Conservation (phyloP, 106 monocot species). For the Narthecium ossifragum region DNA sequence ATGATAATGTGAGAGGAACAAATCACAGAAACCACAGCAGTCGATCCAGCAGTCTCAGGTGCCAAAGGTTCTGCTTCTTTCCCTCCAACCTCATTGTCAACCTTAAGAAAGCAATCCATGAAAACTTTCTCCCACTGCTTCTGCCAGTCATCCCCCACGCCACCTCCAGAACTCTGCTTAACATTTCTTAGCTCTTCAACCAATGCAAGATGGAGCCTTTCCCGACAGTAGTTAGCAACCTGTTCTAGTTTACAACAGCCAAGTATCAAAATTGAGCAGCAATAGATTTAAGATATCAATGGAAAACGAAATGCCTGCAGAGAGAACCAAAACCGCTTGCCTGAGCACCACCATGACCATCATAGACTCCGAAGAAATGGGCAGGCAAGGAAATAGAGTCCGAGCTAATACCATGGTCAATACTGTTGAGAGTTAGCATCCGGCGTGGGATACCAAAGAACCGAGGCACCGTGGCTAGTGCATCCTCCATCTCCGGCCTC, state of each 20-base stretch:
- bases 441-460: constrained; percentile 50
- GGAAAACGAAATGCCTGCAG: too few relatives aligned
- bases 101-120: constrained; percentile 47
- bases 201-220: constrained; percentile 34
- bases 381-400: constrained; percentile 24
- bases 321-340: too few relatives aligned
- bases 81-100: constrained; percentile 60
- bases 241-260: too few relatives aligned
- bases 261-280: too few relatives aligned
- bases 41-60: constrained; percentile 86
- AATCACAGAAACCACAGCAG: constrained; percentile 76
- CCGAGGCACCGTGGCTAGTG: constrained; percentile 33
- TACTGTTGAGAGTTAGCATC: constrained; percentile 27
- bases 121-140: constrained; percentile 61
- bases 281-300: too few relatives aligned
- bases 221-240: constrained; percentile 61
- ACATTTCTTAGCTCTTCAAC: constrained; percentile 33
- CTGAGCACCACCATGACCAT: constrained; percentile 74
- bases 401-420: constrained; percentile 19
- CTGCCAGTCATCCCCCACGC: constrained; percentile 12
- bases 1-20: constrained; percentile 86
- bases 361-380: constrained; percentile 71
- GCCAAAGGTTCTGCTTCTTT: constrained; percentile 50
- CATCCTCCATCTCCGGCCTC: constrained; percentile 86
- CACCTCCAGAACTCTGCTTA: constrained; percentile 7